Evolutionary conservation across 345 rosid species (phyloP).

Genomic region (Arabidopsis arenosa): DNA sequence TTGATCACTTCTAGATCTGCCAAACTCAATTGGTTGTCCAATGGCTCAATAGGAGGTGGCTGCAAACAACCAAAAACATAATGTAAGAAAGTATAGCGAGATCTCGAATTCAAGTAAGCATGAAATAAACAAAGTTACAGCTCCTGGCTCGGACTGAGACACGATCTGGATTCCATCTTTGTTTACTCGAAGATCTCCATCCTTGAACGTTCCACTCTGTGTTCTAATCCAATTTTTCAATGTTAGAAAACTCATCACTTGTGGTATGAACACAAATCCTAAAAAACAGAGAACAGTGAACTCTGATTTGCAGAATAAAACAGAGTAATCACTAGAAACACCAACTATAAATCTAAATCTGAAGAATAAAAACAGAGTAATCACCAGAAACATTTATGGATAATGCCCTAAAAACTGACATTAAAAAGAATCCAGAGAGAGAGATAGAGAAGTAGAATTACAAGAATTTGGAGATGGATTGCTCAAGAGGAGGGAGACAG

Average conservation of each 20-base stretch:
- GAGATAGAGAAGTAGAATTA: slow-evolving; percentile 56
- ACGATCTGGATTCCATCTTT: slow-evolving; percentile 84
- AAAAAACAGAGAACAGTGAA: neutral
- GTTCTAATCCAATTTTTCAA: slow-evolving; percentile 53
- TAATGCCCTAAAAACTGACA: neutral
- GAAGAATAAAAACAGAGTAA: slow-evolving; percentile 8
- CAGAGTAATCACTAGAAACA: neutral
- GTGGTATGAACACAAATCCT: slow-evolving; percentile 5
- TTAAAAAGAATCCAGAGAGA: slow-evolving; percentile 11
- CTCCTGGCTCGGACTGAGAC: slow-evolving; percentile 54
- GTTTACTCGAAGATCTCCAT: slow-evolving; percentile 93
- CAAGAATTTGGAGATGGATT: slow-evolving; percentile 73
- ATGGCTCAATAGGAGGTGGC: slow-evolving; percentile 74
- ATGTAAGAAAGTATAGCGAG: slow-evolving; percentile 17
- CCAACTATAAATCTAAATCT: neutral
- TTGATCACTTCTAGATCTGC: slow-evolving; percentile 77
- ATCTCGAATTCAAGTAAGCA: slow-evolving; percentile 20
- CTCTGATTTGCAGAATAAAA: slow-evolving; percentile 22
- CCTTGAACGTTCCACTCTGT: slow-evolving; percentile 84
- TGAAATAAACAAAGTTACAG: slow-evolving; percentile 50
- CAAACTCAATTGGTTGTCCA: slow-evolving; percentile 72
- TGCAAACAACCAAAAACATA: slow-evolving; percentile 38
- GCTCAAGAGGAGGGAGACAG: slow-evolving; percentile 67
- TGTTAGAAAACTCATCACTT: slow-evolving; percentile 12
- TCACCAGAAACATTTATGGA: slow-evolving; percentile 3